Base-by-base conservation (phyloP, 805 yeast species). In the Pichia exigua region DNA sequence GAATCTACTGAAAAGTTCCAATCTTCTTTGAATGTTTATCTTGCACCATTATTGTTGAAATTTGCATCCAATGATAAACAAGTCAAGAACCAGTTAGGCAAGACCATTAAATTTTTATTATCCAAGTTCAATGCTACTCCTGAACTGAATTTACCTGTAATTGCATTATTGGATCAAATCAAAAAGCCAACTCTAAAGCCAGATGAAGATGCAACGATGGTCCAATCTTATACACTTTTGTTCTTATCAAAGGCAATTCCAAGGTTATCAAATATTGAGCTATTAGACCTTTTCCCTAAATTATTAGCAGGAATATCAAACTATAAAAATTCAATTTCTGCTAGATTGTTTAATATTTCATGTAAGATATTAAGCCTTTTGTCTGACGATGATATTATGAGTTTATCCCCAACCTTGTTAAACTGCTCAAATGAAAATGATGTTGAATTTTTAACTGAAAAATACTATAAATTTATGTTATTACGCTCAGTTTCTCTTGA, bases 21-120 rank as follows among this genome's bases (percentile, higher is more conserved):
- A 61, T 62, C 75, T 2, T 68, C 83, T 6, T 64, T 94, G 42
- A 73, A 74, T 12, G 66, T 78, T 0, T 92, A 85, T 61, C 72
- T 92, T 43, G 75, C 88, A 1, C 97, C 99, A 1, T 63, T 92
- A 27, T 68, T 92, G 38, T 70, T 91, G 55, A 92, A 92, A 63
- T 73, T 91, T 48, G 78, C 85, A 2, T 89, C 97, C 17, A 77
- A 83, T 3, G 78, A 85, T 64, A 69, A 73, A 0, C 69, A 77
- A 17, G 96, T 87, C 1, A 75, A 94, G 54, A 70, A 76, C 27
- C 83, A 85, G 40, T 83, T 91, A 2, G 54, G 56, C 9, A 80
- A 81, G 56, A 77, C 84, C 12, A 73, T 89, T 40, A 82, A 82
- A 54, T 83, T 87, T 61, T 61, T 88, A 15, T 73, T 85, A 48